phyloP scores from a whole-genome alignment of 345 rosid species.

The Cardamine occulta region DNA sequence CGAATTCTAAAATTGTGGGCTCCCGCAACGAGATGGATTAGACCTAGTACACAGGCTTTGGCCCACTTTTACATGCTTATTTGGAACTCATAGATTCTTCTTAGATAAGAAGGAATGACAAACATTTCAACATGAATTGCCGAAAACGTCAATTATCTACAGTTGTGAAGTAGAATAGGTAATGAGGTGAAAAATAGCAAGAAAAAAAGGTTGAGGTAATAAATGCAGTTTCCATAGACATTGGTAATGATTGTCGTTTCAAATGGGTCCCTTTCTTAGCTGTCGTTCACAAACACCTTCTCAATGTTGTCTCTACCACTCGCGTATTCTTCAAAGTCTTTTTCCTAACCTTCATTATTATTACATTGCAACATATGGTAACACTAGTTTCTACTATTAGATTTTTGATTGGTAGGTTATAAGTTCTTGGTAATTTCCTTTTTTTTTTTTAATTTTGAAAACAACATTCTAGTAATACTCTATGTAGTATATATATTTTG shows the following conservation, averaged over 20 bases:
- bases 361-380: slow-evolving; percentile 6
- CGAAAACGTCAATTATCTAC: slow-evolving; percentile 14
- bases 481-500: too few species aligned
- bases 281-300: slow-evolving; percentile 32
- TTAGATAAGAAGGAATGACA: background rate
- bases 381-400: too few species aligned
- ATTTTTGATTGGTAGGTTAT: background rate
- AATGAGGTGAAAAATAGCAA: background rate
- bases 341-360: slow-evolving; percentile 33
- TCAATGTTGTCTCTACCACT: slow-evolving; percentile 35
- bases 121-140: slow-evolving; percentile 14
- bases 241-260: slow-evolving; percentile 30
- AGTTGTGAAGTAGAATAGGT: background rate
- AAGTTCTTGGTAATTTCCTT: background rate
- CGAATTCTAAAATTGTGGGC: background rate
- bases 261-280: slow-evolving; percentile 36
- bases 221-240: slow-evolving; percentile 32
- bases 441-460: too few species aligned
- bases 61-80: slow-evolving; percentile 15
- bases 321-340: slow-evolving; percentile 7
- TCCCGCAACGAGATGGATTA: background rate
- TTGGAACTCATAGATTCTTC: background rate
- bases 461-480: too few species aligned
- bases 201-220: slow-evolving; percentile 3
- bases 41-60: background rate